Percentiles rank a stretch among this genome's conserved stretches.
Evolutionary conservation across 345 rosid species (phyloP).

Genomic region (Arabidopsis arenosa): DNA sequence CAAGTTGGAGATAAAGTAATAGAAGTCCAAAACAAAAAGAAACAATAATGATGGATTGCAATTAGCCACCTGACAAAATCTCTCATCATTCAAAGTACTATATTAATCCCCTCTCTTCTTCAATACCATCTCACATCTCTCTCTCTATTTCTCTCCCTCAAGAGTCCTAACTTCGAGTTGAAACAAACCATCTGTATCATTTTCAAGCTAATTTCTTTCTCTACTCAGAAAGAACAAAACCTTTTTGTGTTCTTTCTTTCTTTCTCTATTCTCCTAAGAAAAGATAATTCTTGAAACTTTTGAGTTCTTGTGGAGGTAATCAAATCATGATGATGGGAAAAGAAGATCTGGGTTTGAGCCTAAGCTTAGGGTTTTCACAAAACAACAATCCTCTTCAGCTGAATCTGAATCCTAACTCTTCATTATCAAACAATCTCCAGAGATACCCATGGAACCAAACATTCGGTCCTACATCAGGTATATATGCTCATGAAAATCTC

Average conservation of each 20-base stretch:
- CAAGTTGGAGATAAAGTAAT: conserved; percentile 40
- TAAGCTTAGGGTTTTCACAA: conserved; percentile 73
- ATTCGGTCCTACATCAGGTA: conserved; percentile 15
- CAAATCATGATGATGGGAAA: conserved; percentile 57
- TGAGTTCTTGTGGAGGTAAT: background rate
- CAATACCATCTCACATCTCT: conserved; percentile 32
- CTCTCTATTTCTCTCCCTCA: conserved; percentile 29
- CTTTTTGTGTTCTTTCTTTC: background rate
- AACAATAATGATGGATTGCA: conserved; percentile 36
- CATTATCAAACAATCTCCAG: conserved; percentile 41
- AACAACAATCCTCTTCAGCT: conserved; percentile 42
- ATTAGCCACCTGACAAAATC: conserved; percentile 43
- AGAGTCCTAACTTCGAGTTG: background rate
- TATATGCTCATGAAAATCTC: background rate
- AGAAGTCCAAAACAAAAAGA: background rate
- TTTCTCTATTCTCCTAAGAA: background rate
- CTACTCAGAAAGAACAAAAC: conserved; percentile 14
- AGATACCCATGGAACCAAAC: conserved; percentile 40
- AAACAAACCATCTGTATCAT: conserved; percentile 6
- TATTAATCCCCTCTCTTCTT: conserved; percentile 31
- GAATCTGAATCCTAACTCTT: conserved; percentile 47
- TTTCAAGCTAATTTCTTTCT: background rate
- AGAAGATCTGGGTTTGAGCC: conserved; percentile 86
- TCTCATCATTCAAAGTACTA: conserved; percentile 42
- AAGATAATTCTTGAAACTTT: conserved; percentile 10